Base-by-base conservation (phyloP, 164 flowering plant species). In the Nelumbo lutea region DNA sequence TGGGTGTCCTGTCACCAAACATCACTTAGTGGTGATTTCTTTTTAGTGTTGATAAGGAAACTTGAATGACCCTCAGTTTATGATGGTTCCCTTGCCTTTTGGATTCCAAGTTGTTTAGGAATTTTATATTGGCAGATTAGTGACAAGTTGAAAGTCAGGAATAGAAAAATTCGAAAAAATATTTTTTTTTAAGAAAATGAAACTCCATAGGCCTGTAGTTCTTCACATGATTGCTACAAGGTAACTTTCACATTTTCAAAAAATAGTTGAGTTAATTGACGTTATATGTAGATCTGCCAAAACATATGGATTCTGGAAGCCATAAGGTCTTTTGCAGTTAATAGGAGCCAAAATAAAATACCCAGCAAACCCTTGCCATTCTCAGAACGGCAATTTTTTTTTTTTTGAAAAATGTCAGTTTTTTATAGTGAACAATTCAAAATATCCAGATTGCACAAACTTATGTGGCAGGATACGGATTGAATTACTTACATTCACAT, bases 401-500 rank as follows among this genome's bases (percentile, higher is more conserved):
- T 27, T 42, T 55, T 66, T 15, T 3, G 6, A 10, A 15, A 15
- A 43, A 66, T 11, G n/a, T 42, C 9, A 66, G 43, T 42, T 4
- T 11, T 43, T 65, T 9, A 40, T 9, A 3, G 41, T 4, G 9
- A 15, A 14, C 44, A 48, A 10, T 27, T 40, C 42, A 64, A 48
- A 64, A 9, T 3, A 61, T 42, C n/a, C 3, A 43, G 46, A 5
- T 45, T 43, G 43, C 65, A 42, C 64, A 64, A 66, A 55, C 8
- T 52, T 42, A 42, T 61, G 60, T 42, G 69, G 6, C 15, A 55
- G 39, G 59, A 41, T 39, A 61, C 48, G 14, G 38, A 8, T 9
- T 1, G 40, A 57, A 64, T 27, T 46, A 79, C 91, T 81, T 80
- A 94, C 98, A 68, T 87, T 72, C 67, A 94, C 93, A 75, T 94